Conservation (phyloP, 768 basidiomycete species). For the Rhodotorula taiwanensis region DNA sequence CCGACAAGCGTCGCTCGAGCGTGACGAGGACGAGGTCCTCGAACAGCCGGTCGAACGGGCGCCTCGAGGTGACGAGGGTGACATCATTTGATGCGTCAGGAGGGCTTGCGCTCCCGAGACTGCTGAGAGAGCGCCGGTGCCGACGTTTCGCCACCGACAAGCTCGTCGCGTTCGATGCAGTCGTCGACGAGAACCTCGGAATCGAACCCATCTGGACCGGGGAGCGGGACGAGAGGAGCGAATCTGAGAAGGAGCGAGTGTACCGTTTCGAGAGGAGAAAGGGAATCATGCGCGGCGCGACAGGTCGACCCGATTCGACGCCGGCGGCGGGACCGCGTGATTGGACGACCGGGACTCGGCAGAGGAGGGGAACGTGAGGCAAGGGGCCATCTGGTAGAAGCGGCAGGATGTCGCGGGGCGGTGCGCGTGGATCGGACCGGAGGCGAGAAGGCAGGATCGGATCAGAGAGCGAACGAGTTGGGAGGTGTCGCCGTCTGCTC, state of each 20-base stretch:
- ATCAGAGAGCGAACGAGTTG: neutral
- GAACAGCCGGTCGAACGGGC: neutral
- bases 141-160: no score
- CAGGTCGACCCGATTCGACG: neutral
- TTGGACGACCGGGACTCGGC: neutral
- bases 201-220: constrained; percentile 6
- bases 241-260: neutral
- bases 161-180: neutral
- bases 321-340: neutral
- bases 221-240: neutral
- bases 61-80: no score
- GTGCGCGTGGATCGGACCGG: neutral
- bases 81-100: no score
- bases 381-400: neutral
- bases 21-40: neutral
- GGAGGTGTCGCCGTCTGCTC: neutral
- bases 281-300: neutral
- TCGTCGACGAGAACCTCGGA: neutral
- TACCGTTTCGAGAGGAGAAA: constrained; percentile 13
- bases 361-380: neutral
- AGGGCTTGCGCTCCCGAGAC: no score
- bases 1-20: neutral
- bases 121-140: no score
- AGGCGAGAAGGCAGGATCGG: neutral
- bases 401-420: no score